Evolutionary conservation across 768 basidiomycete species (phyloP), one percentile per base, ranked within the genome.

Genomic region (Sarcodon sp.): DNA sequence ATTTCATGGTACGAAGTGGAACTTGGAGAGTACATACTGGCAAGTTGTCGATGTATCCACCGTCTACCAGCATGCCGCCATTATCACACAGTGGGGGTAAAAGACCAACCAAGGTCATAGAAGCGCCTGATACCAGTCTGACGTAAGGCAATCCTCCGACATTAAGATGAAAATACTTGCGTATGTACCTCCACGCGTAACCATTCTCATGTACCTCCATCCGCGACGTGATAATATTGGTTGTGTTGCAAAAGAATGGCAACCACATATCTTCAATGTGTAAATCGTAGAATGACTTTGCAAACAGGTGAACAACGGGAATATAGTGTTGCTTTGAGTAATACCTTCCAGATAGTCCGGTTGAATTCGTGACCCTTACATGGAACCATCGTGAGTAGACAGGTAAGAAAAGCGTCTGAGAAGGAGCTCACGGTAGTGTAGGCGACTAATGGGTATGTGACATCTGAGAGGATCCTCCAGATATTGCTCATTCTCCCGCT

Each of bases 191-290:
- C 94, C 94, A 99, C 10, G 96, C 94, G 67, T 97, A 98, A n/a
- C 96, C 96, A 10, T 89, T 88, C 55, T 93, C 87, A 57, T 99
- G 96, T 38, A 98, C 83, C 59, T 98, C 92, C 91, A 98, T 98
- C 7, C 82, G 76, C 7, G 91, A 96, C 41, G 87, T 89, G 46
- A 83, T 91, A 62, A 99, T 96, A 57, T 97, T 97, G 15, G 96
- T 94, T 2, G 94, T 89, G 57, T 98, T 98, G 66, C 92, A 96
- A 66, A 94, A 98, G 68, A 80, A 97, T 4, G 94, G 96, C 6
- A 99, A 71, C 96, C 94, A 98, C 87, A 96, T 94, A 65, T 96
- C 93, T 64, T 91, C 87, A 36, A 90, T 90, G 56, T 97, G 92
- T 37, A 92, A 77, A 62, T 89, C 90, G 55, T 91, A 94, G 61